Conservation (phyloP, 257 asterid genomes). For the Solanum boliviense region DNA sequence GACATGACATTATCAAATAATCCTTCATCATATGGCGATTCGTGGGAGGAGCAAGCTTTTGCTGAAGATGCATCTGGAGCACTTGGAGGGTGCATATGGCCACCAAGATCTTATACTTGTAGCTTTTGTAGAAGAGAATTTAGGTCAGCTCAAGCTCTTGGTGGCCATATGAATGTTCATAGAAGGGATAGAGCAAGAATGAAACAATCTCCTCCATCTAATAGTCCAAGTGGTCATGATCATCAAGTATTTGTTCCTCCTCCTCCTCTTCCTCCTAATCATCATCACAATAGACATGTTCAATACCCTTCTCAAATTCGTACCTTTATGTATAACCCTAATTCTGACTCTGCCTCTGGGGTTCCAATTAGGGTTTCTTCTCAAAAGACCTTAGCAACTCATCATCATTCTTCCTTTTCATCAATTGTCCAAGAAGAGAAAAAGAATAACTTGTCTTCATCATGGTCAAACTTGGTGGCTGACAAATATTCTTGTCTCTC, state of each 20-base stretch:
- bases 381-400: constrained; percentile 10
- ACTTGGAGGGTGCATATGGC: constrained; percentile 86
- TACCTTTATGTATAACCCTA: constrained; percentile 37
- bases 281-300: background rate
- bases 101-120: constrained; percentile 90
- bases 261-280: background rate
- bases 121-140: constrained; percentile 80
- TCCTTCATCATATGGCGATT: constrained; percentile 28
- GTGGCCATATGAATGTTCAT: constrained; percentile 96
- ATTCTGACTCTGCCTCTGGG: constrained; percentile 16
- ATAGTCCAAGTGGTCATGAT: background rate
- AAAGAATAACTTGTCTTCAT: constrained; percentile 7
- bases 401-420: constrained; percentile 13
- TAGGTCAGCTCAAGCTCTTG: constrained; percentile 93
- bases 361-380: constrained; percentile 46
- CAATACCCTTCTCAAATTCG: constrained; percentile 26
- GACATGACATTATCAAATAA: constrained; percentile 13
- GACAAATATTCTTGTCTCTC: constrained; percentile 13
- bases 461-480: constrained; percentile 44
- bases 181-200: constrained; percentile 85
- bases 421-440: constrained; percentile 14
- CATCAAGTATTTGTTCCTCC: background rate
- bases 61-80: constrained; percentile 79
- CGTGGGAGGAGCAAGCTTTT: constrained; percentile 96
- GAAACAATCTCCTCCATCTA: constrained; percentile 38